Evolutionary conservation across 495 filamentous ascomycete species (phyloP), one percentile per base, ranked within the genome.

Genomic region (Penicillium canariense): DNA sequence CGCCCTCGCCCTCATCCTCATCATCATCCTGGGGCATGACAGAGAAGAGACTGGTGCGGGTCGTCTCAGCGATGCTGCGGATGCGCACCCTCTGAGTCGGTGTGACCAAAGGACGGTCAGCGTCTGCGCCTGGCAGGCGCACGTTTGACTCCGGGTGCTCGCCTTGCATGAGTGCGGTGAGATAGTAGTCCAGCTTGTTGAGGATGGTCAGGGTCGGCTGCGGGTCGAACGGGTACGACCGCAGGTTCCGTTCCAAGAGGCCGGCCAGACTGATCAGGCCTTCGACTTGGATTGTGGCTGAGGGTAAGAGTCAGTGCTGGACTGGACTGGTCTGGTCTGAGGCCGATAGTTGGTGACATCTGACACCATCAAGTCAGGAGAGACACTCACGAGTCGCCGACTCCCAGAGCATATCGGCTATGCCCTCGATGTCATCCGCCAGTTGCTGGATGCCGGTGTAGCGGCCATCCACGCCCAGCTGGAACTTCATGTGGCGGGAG

Each of bases 211-310:
- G 89, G 0, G 86, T 89, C 0, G 83, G 60, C 15, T 68, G 62
- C 0, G 85, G 82, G 0, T 84, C 71, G n/a, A 90, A 86, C 0
- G 83, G 77, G 68, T 93, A 92, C 0, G 79, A 74, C 5, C 77
- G 62, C 4, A 96, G 69, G 67, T 85, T 88, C 0, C 77, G 80
- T 54, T 81, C 81, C 14, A 89, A 68, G 23, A 90, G 74, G 48
- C 83, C 77, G 0, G 90, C 89, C 44, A 96, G 76, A 49, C 83
- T 87, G 20, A 96, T 81, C 9, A 96, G 77, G 62, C 87, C 90
- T 27, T 90, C 87, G 11, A 90, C 84, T 73, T 96, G 89, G n/a
- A 96, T 76, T 34, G 81, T 83, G 28, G 91, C 89, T 93, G 60
- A 12, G 18, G 34, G 22, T 20, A 31, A 39, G 42, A 46, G 4